Evolutionary conservation across 2,329 filamentous ascomycete species (phyloP), one percentile per base, ranked within the genome.

Genomic region (Pseudopyricularia cyperi): DNA sequence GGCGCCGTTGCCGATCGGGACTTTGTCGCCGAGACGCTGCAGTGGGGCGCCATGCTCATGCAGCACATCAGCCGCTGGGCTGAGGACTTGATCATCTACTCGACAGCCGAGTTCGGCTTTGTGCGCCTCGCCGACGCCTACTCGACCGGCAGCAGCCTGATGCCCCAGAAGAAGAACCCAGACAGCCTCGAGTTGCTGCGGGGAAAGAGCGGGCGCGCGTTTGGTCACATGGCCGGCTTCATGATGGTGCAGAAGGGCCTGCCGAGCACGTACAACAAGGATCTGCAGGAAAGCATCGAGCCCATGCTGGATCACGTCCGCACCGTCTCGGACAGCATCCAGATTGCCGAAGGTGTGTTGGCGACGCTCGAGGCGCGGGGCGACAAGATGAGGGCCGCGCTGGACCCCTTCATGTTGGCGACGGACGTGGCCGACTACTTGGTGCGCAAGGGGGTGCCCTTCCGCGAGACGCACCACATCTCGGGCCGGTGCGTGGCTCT

Each of bases 31-130:
- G 88, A 95, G 70, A 82, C 80, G 1, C 79, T 95, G 68, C 82
- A 88, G 65, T 95, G 87, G 85, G 82, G 80, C 5, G 77, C 79
- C 30, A 85, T 84, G 61, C 72, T 94, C 57, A 91, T 87, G 82
- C 75, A 80, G 55, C 88, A 93, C 71, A 75, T 94, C 58, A 87
- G 79, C 52, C 79, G 86, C 52, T 91, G 85, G 82, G 79, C 83
- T 4, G 87, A 95, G 69, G 89, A 95, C 63, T 71, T 95, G 55
- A 94, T 95, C 68, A 78, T 94, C 62, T 90, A 89, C 72, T 83
- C 78, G 37, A 80, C 81, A 22, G 72, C 80, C 56, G 86, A 90
- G 64, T 91, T 89, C 62, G 80, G 82, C 26, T 90, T 87, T 62
- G 79, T 91, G 39, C 75, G 78, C 55, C 69, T 91, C 37, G 85